Conservation (phyloP, 2,329 filamentous ascomycete genomes). For the Rasamsonia emersonii region DNA sequence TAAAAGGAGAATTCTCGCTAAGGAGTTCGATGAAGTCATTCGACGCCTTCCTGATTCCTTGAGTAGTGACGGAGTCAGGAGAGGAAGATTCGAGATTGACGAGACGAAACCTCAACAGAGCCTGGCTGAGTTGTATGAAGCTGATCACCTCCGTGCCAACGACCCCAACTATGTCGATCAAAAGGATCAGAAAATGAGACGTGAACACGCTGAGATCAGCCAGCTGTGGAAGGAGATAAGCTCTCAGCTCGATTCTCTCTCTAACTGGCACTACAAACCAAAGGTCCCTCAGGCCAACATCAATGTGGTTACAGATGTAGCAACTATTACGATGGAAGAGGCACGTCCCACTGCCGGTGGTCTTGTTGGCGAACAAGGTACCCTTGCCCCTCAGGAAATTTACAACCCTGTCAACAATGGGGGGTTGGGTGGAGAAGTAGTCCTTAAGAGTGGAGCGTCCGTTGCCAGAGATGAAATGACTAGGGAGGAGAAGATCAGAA, state of each 20-base stretch:
- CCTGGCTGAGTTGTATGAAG: conserved; percentile 87
- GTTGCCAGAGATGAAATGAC: conserved; percentile 78
- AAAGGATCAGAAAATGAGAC: conserved; percentile 70
- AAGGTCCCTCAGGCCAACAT: conserved; percentile 73
- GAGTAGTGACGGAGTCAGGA: conserved; percentile 53
- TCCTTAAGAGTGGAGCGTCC: conserved; percentile 68
- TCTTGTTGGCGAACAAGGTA: conserved; percentile 49
- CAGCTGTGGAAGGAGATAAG: conserved; percentile 74
- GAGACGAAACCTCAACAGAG: conserved; percentile 81
- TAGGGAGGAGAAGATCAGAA: conserved; percentile 71
- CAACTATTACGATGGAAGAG: conserved; percentile 91
- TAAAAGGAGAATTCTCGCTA: conserved; percentile 81
- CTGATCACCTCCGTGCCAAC: conserved; percentile 70
- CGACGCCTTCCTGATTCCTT: conserved; percentile 70
- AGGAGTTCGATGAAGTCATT: conserved; percentile 86
- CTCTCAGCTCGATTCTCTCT: conserved; percentile 75
- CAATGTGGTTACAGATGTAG: conserved; percentile 80
- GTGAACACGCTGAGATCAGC: conserved; percentile 76
- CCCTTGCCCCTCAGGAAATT: conserved; percentile 88
- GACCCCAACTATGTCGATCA: conserved; percentile 76
- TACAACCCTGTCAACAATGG: conserved; percentile 70
- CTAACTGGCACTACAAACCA: conserved; percentile 91
- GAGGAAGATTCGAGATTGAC: conserved; percentile 71
- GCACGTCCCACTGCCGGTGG: conserved; percentile 77
- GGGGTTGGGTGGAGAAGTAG: conserved; percentile 58